Evolutionary conservation across 2,329 filamentous ascomycete genomes (phyloP), one percentile per base, ranked within the genome.

Genomic region (Hymenoscyphus infarciens): DNA sequence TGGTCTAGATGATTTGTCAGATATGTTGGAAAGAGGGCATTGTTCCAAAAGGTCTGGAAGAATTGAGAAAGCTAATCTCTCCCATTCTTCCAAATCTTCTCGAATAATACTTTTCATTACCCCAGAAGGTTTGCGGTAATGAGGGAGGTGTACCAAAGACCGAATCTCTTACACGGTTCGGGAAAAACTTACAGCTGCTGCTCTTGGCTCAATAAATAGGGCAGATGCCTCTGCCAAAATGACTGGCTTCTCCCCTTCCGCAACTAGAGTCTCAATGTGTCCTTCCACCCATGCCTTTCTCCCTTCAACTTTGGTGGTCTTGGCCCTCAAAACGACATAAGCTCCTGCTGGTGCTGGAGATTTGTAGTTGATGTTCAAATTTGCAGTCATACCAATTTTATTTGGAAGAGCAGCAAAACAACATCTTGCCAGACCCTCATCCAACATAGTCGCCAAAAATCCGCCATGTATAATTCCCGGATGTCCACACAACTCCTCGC

Each of bases 241-340:
- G 16, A 82, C 77, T 0, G 87, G 87, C 69, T 82, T 80, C 75
- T 87, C 83, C 8, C 85, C 85, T 38, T 86, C 80, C 69, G 79
- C 79, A 29, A 84, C 84, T 64, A 98, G 77, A 61, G 91, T 88
- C 82, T 97, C 92, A 70, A 98, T 87, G 69, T 86, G 84, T 1
- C 92, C 95, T 77, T 90, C 88, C 1, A 97, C 92, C 92, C 92
- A 97, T 13, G 92, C 94, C 80, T 98, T 98, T 66, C 95, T 83
- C 0, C 95, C 94, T 74, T 98, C 92, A 1, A 94, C 90, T 78
- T 89, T 93, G 10, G 85, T 87, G 22, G 93, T 97, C 74, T 86
- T 84, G 3, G 91, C 93, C 65, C 84, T 83, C 63, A 99, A 78
- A 53, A 96, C 91, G 33, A 96, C 80, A 73, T 89, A 95, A 64